Percentiles rank a stretch among this genome's conserved stretches.
These are phyloP conservation scores for Leucocoprinus birnbaumii DNA, from an alignment of 768 basidiomycete species.

Conservation along the genomic window DNA sequence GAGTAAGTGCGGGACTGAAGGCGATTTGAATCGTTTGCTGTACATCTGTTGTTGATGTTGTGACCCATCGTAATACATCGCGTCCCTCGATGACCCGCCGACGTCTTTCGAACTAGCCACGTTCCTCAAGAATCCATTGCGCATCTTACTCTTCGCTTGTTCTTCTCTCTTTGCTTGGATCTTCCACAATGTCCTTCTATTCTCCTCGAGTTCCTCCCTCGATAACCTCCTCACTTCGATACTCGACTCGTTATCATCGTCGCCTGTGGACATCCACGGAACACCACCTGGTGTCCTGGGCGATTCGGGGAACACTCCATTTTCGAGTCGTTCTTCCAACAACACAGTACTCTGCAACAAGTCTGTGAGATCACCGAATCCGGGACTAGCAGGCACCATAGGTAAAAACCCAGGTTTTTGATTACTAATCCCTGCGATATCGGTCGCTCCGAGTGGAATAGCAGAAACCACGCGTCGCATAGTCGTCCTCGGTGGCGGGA, in stretches of 20 bases:
- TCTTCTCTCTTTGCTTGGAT: constrained; percentile 24
- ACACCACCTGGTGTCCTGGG: constrained; percentile 21
- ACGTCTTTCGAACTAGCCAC: constrained; percentile 11
- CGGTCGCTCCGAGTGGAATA: constrained; percentile 24
- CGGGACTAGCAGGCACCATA: constrained; percentile 39
- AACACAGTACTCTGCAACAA: constrained; percentile 58
- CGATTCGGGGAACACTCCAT: constrained; percentile 33
- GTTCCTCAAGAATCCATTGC: constrained; percentile 32
- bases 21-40: constrained; percentile 10
- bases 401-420: background rate
- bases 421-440: too few relatives aligned
- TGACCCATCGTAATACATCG: too few relatives aligned
- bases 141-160: constrained; percentile 24
- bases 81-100: constrained; percentile 22
- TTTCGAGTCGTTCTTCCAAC: constrained; percentile 50
- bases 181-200: constrained; percentile 21
- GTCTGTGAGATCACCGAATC: constrained; percentile 47
- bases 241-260: constrained; percentile 16
- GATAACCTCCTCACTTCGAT: constrained; percentile 11
- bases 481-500: background rate
- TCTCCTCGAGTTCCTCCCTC: constrained; percentile 22
- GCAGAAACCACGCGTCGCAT: constrained; percentile 21
- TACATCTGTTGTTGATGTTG: constrained; percentile 11
- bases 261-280: constrained; percentile 7
- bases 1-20: constrained; percentile 8